Evolutionary conservation across 768 basidiomycete species (phyloP).

Genomic region (Leccinum obscurum): DNA sequence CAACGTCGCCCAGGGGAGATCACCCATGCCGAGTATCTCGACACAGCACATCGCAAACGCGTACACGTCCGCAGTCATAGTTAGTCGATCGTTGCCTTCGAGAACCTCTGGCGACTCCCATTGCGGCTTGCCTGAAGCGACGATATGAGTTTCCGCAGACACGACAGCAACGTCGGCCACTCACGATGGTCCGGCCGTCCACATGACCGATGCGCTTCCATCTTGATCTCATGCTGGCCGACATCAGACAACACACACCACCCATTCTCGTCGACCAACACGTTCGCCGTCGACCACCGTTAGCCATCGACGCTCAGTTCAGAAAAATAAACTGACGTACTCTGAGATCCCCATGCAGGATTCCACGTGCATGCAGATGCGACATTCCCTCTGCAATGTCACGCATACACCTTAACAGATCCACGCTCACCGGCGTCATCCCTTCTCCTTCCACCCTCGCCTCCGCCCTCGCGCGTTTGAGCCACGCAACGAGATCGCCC

Average conservation of each 20-base stretch:
- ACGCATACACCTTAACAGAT: too few species aligned
- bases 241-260: conserved; percentile 81
- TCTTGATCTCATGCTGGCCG: conserved; percentile 79
- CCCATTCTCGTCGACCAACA: conserved; percentile 45
- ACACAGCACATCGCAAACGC: conserved; percentile 66
- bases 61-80: conserved; percentile 63
- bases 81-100: conserved; percentile 46
- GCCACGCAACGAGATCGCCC: too few species aligned
- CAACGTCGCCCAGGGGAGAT: conserved; percentile 54
- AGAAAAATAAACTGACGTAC: too few species aligned
- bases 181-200: conserved; percentile 49
- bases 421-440: too few species aligned
- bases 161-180: neutral
- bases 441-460: too few species aligned
- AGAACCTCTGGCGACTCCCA: conserved; percentile 76
- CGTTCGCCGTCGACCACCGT: conserved; percentile 47
- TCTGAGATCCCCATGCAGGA: too few species aligned
- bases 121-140: too few species aligned
- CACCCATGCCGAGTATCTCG: conserved; percentile 63
- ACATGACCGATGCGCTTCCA: conserved; percentile 63
- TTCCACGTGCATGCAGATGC: too few species aligned
- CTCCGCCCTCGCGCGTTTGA: too few species aligned
- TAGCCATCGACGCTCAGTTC: too few species aligned
- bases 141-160: neutral
- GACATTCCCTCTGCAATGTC: too few species aligned